phyloP scores from a whole-genome alignment of 140 eudicot genomes.

The Ambrosia hybrid region DNA sequence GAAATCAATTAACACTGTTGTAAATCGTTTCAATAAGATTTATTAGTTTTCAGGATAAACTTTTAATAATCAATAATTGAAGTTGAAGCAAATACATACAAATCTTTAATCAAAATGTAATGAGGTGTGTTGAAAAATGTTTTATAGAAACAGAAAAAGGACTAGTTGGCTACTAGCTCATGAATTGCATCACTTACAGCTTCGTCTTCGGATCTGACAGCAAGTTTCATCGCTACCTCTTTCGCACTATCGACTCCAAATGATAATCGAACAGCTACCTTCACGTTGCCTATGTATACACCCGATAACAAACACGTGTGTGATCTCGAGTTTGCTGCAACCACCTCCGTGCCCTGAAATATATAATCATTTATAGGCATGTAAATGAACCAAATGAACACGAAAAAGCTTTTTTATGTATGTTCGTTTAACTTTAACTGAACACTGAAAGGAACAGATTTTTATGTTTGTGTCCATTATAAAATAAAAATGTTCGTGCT shows the following conservation, averaged over 20 bases:
- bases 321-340: conserved; percentile 82
- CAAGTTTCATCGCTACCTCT: conserved; percentile 96
- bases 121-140: background rate
- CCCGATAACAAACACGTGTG: conserved; percentile 91
- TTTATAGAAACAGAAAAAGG: background rate
- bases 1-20: no score
- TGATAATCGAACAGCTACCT: conserved; percentile 81
- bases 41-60: no score
- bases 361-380: background rate
- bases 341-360: conserved; percentile 90
- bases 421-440: no score
- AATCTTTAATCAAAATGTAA: no score
- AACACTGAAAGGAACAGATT: no score
- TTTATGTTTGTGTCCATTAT: no score
- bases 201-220: conserved; percentile 87
- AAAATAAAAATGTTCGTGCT: no score
- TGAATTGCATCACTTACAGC: conserved; percentile 83
- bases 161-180: conserved; percentile 65
- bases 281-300: conserved; percentile 72
- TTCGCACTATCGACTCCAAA: conserved; percentile 80
- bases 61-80: no score
- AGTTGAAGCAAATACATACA: no score
- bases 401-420: background rate
- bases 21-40: no score
- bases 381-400: no score